These are phyloP conservation scores for Kwoniella newhampshirensis DNA, from an alignment of 768 basidiomycete species.

Conservation along the genomic window DNA sequence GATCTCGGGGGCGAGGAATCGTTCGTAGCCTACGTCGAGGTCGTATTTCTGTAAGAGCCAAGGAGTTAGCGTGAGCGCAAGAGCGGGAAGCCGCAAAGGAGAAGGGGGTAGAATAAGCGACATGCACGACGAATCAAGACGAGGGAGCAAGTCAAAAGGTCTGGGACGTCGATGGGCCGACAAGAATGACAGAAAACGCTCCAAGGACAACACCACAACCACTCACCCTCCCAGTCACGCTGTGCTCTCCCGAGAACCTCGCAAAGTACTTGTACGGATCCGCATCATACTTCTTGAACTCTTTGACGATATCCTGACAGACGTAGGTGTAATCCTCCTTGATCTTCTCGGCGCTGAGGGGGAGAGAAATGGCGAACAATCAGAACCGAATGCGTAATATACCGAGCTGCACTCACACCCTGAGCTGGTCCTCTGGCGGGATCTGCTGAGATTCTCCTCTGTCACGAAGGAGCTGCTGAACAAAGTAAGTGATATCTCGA, in stretches of 20 bases:
- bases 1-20: constrained; percentile 97
- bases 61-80: not conserved
- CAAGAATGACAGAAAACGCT: not conserved
- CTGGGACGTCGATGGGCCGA: no score
- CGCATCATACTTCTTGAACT: constrained; percentile 95
- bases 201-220: not conserved
- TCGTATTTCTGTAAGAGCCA: constrained; percentile 96
- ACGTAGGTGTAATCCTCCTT: constrained; percentile 99
- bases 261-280: constrained; percentile 95
- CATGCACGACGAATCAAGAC: not conserved
- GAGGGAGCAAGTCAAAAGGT: no score
- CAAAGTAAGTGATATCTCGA: constrained; percentile 94
- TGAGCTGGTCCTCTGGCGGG: constrained; percentile 91
- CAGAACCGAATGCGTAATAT: not conserved
- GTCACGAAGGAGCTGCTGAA: constrained; percentile 91
- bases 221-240: constrained; percentile 82
- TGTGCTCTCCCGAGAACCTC: constrained; percentile 88
- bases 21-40: constrained; percentile 94
- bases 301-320: constrained; percentile 97
- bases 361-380: not conserved
- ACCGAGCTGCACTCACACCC: constrained; percentile 56
- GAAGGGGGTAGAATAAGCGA: no score
- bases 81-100: no score
- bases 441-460: constrained; percentile 87
- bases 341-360: constrained; percentile 73